Conservation (phyloP, 176 grass and related monocot species). For the Neostapfia colusana region DNA sequence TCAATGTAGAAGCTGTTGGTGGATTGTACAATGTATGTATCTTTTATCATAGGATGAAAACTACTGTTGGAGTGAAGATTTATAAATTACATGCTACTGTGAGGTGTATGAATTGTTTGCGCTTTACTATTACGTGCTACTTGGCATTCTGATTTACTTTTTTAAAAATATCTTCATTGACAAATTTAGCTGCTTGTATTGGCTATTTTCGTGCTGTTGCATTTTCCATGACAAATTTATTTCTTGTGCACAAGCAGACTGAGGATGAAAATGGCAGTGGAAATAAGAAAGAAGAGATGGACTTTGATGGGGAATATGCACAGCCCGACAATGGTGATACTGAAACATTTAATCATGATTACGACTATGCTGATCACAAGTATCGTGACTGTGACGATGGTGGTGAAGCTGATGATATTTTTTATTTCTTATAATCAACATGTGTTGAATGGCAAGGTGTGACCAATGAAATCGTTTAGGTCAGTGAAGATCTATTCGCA, state of each 20-base stretch:
- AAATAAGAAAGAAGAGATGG: conserved; percentile 43
- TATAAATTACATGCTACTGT: neutral
- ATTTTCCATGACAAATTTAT: neutral
- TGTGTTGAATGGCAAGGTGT: neutral
- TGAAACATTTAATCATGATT: conserved; percentile 40
- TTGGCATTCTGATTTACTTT: neutral
- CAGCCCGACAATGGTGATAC: conserved; percentile 34
- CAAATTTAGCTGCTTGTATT: too few relatives aligned
- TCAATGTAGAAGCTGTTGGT: conserved; percentile 61
- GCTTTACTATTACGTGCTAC: neutral
- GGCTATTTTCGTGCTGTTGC: neutral
- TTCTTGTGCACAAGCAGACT: conserved; percentile 29
- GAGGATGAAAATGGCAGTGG: conserved; percentile 25
- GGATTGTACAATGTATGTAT: neutral
- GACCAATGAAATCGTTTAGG: neutral
- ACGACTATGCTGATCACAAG: conserved; percentile 31
- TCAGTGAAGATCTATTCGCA: neutral
- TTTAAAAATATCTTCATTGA: too few relatives aligned
- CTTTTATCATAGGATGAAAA: conserved; percentile 16
- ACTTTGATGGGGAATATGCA: conserved; percentile 30
- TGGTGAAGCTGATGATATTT: conserved; percentile 35
- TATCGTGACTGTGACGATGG: conserved; percentile 26
- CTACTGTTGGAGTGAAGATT: neutral
- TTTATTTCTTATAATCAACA: conserved; percentile 41
- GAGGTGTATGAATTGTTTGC: conserved; percentile 17